phyloP scores from a whole-genome alignment of 768 basidiomycete genomes.

The Amanita rimosa region DNA sequence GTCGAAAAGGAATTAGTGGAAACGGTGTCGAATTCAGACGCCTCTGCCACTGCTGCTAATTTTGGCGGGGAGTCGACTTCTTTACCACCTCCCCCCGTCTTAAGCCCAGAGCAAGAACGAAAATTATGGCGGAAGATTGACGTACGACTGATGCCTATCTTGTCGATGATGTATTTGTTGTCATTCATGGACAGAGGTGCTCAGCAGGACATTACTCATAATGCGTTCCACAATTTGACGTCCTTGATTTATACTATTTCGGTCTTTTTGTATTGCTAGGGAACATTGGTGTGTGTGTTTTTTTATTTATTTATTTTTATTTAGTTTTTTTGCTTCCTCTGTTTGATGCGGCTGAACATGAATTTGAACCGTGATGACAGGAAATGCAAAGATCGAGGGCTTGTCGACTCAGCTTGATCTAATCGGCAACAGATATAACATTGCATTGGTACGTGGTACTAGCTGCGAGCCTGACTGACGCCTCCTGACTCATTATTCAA shows the following conservation, averaged over 20 bases:
- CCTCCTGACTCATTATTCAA: not conserved
- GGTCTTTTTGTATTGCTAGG: conserved; percentile 26
- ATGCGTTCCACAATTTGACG: not conserved
- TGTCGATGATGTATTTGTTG: conserved; percentile 49
- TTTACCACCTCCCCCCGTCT: conserved; percentile 31
- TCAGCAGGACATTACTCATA: too few species aligned
- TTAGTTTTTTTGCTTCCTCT: not conserved
- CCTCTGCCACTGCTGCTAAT: conserved; percentile 14
- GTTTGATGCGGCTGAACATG: not conserved
- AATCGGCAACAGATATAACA: conserved; percentile 50
- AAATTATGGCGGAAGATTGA: conserved; percentile 51
- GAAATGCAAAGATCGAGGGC: conserved; percentile 61
- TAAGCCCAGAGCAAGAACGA: conserved; percentile 39
- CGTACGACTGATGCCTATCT: conserved; percentile 42
- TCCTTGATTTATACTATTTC: not conserved
- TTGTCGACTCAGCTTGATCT: conserved; percentile 43
- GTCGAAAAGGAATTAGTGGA: not conserved
- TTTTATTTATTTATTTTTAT: not conserved
- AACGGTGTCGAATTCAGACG: not conserved
- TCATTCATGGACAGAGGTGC: conserved; percentile 55
- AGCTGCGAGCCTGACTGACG: not conserved
- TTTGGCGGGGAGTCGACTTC: conserved; percentile 32
- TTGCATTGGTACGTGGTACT: conserved; percentile 39
- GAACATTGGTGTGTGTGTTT: conserved; percentile 36
- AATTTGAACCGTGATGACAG: conserved; percentile 18